phyloP scores from a whole-genome alignment of 116 monocot genomes.

The Zostera marina region DNA sequence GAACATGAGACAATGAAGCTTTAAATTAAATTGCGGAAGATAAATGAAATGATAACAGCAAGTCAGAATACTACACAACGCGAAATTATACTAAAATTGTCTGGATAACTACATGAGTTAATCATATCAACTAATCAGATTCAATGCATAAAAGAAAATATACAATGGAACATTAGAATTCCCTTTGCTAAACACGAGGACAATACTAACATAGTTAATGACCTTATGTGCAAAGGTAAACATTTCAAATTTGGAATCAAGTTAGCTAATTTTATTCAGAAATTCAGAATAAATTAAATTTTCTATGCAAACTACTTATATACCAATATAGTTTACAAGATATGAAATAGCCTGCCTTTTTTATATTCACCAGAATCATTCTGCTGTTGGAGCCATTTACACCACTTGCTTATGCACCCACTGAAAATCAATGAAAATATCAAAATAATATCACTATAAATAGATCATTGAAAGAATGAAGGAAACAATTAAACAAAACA shows the following conservation, averaged over 20 bases:
- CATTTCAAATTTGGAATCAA: too few relatives aligned
- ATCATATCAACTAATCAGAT: not conserved
- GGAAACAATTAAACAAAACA: conserved; percentile 2
- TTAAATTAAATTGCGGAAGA: not conserved
- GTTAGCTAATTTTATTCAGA: too few relatives aligned
- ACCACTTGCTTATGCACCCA: conserved; percentile 69
- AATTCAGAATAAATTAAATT: too few relatives aligned
- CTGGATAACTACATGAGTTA: not conserved
- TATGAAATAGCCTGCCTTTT: not conserved
- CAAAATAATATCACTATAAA: not conserved
- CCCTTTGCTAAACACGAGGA: too few relatives aligned
- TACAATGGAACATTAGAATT: too few relatives aligned
- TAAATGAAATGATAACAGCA: not conserved
- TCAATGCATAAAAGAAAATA: not conserved
- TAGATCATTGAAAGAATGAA: not conserved
- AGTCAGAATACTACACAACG: not conserved
- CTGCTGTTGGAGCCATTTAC: conserved; percentile 60
- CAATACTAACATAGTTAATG: too few relatives aligned
- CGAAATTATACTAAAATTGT: not conserved
- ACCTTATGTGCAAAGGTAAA: too few relatives aligned
- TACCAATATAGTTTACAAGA: not conserved
- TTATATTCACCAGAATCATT: not conserved
- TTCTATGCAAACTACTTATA: too few relatives aligned
- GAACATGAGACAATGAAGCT: not conserved
- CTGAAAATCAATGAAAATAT: conserved; percentile 17